Base-by-base conservation (phyloP, 345 rosid species). In the Nephelium lappaceum region DNA sequence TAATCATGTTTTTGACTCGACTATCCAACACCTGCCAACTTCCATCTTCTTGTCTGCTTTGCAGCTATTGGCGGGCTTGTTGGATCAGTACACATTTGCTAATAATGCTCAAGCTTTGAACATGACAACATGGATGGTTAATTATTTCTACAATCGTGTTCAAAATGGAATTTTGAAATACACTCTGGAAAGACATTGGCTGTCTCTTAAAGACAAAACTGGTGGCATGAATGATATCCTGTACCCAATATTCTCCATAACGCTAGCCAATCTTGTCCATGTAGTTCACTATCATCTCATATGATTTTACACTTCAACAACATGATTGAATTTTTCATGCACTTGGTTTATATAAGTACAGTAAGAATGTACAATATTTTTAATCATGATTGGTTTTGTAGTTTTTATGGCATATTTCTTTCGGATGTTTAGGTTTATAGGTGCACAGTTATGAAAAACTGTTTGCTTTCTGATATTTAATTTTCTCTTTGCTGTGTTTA, bases 191-290 rank as follows among this genome's bases (percentile, higher is more conserved):
- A 78, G 87, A 21, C 92, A 89, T 57, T 87, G 78, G 79, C 70
- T 36, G 38, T 84, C 89, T 4, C 90, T 87, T 10, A 89, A 89
- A 25, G 90, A 89, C 49, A 90, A 89, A 83, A 84, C 86, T 16
- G 92, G 92, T 36, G 92, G 92, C 71, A 89, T 89, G 92, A 89
- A 89, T 68, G 92, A 89, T 71, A 79, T 87, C 62, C 89, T 86
- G 9, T 87, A 89, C 80, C 82, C 31, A 67, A 63, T 89, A 71
- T 89, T 72, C 58, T 77, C 57, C 39, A 47, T 87, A 23, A 87
- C 89, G 43, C 90, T 84, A 79, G 14, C 83, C 70, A 12, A 43
- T 67, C 63, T 21, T 36, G 74, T 38, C 36, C 31, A 4, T 63
- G 43, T 57, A 47, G 58, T 18, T 38, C n/a, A 43, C 38, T n/a